Percentiles rank a stretch among this genome's conserved stretches.
These are phyloP conservation scores for Fusarium avenaceum DNA, from an alignment of 2,329 filamentous ascomycete genomes.

Conservation along the genomic window DNA sequence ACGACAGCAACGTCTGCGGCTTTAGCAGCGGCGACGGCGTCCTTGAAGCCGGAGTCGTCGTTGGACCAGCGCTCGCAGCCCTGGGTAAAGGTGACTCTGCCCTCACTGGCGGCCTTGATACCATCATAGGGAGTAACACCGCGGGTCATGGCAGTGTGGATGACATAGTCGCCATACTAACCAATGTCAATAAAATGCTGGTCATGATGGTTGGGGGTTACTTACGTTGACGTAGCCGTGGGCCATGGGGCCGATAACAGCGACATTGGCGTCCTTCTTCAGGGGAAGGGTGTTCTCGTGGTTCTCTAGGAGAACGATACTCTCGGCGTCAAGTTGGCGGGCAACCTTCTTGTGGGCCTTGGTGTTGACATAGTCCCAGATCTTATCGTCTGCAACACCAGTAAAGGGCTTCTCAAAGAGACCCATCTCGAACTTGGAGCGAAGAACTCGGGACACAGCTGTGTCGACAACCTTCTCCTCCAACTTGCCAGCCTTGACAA, in stretches of 20 bases:
- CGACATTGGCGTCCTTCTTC: conserved; percentile 75
- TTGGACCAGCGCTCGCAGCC: conserved; percentile 81
- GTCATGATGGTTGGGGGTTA: conserved; percentile 6
- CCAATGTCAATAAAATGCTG: conserved; percentile 19
- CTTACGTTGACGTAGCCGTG: conserved; percentile 77
- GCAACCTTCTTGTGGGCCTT: conserved; percentile 70
- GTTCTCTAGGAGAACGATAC: conserved; percentile 72
- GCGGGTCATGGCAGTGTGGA: conserved; percentile 71
- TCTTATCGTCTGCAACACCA: conserved; percentile 68
- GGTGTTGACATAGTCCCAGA: conserved; percentile 72
- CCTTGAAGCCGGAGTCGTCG: conserved; percentile 75
- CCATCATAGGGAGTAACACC: conserved; percentile 79
- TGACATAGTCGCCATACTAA: conserved; percentile 79
- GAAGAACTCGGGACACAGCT: conserved; percentile 74
- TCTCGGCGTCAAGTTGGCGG: conserved; percentile 73
- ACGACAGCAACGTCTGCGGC: conserved; percentile 79
- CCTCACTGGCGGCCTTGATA: conserved; percentile 71
- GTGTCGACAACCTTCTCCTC: conserved; percentile 71
- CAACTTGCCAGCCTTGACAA: conserved; percentile 73
- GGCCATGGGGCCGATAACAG: conserved; percentile 82
- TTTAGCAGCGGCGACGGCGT: conserved; percentile 74
- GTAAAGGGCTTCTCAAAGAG: conserved; percentile 79
- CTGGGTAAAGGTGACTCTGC: conserved; percentile 74
- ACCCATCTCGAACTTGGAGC: conserved; percentile 77
- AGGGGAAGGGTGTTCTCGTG: conserved; percentile 66